Evolutionary conservation across 768 basidiomycete species (phyloP).

Genomic region (Sistotremastrum suecicum): DNA sequence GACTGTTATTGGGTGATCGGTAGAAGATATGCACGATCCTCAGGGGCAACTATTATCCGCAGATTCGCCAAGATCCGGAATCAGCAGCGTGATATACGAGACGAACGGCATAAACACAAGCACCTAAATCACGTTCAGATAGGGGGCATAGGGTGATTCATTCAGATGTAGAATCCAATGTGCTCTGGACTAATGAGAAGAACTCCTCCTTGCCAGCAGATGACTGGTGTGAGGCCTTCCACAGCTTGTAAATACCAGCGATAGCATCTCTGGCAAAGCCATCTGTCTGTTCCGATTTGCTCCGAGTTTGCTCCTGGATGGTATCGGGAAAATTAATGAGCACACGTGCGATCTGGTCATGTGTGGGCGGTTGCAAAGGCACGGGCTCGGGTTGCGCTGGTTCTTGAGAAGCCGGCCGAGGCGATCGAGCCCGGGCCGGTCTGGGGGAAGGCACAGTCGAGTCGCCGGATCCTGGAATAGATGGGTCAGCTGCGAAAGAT

Average conservation of each 20-base stretch:
- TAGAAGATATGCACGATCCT: slow-evolving; percentile 7
- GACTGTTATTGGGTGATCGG: slow-evolving; percentile 10
- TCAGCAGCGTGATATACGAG: neutral
- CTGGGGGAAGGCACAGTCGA: slow-evolving; percentile 49
- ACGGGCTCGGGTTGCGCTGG: slow-evolving; percentile 9
- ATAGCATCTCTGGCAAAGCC: neutral
- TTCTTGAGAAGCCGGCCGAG: slow-evolving; percentile 7
- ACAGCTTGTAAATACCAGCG: neutral
- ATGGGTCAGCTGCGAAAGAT: neutral
- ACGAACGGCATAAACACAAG: neutral
- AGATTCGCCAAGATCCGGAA: neutral
- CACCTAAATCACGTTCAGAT: neutral
- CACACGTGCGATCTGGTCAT: slow-evolving; percentile 6
- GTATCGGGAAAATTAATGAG: slow-evolving; percentile 1
- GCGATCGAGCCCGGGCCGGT: slow-evolving; percentile 14
- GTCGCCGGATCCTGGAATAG: slow-evolving; percentile 46
- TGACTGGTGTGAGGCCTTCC: no score
- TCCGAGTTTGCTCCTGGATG: neutral
- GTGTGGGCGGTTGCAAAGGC: slow-evolving; percentile 1
- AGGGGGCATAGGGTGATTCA: neutral
- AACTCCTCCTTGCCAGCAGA: no score
- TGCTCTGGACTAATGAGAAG: no score
- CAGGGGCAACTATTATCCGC: neutral
- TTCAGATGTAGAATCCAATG: neutral
- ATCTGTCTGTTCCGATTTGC: neutral